Base-by-base conservation (phyloP, 352 stramenopile genomes). In the Globisporangium recalcitrans region DNA sequence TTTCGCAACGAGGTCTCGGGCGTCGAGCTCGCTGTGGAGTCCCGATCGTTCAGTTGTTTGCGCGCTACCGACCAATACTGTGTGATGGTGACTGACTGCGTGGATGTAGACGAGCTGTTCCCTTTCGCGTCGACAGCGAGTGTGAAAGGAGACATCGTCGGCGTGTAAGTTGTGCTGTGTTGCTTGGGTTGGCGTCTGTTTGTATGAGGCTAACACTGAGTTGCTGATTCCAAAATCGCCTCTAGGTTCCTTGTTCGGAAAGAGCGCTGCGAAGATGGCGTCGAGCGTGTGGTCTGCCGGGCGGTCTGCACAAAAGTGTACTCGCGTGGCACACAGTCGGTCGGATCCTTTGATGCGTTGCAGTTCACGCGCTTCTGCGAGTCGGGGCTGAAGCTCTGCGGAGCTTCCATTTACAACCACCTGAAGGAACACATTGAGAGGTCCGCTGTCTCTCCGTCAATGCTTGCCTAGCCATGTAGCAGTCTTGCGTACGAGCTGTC, bases 261-360 rank as follows among this genome's bases (percentile, higher is more conserved):
- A n/a, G 52, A 58, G n/a, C 11, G 9, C 8, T 58, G 52, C n/a
- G 52, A 58, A 13, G 52, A 58, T 6, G 52, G 52, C 21, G 52
- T 58, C 3, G 52, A 58, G 52, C 52, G 52, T 7, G 32, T 58
- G 10, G 52, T 58, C 9, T 58, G 52, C n/a, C 52, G 52, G 21
- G 19, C n/a, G 13, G 52, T 27, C 4, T 58, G 52, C 21, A 58
- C 52, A 24, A 58, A 58, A n/a, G 8, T 58, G 32, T 24, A 58
- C 32, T 48, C 52, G 32, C n/a, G 32, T 13, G 31, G 22, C 31
- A 5, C 21, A 22, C 8, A 16, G 32, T 22, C 13, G 5, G 29
- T 26, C 9, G 13, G 21, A 29, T 11, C 52, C 24, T 4, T 0
- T 3, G 52, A 58, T 13, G 32, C n/a, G 21, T 6, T 24, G 21